Percentiles rank a stretch among this genome's conserved stretches.
phyloP scores from a whole-genome alignment of 1,284 basidiomycete genomes.

The Schizopora paradoxa region DNA sequence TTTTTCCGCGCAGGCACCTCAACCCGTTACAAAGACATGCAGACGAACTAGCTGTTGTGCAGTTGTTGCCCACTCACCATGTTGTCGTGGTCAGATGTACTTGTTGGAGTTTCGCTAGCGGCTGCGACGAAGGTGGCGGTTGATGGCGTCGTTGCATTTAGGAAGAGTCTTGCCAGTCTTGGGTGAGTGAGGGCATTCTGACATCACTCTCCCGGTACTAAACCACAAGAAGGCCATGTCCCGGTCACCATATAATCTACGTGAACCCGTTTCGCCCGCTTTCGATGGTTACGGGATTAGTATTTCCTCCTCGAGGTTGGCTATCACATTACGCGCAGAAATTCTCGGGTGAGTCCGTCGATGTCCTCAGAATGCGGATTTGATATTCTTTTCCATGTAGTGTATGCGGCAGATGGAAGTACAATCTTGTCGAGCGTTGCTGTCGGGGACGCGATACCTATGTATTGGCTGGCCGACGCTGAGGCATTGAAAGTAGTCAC shows the following conservation, averaged over 20 bases:
- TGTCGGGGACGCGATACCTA: constrained; percentile 10
- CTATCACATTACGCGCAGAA: constrained; percentile 6
- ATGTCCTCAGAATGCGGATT: too few relatives aligned
- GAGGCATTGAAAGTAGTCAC: constrained; percentile 10
- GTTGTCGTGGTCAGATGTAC: too few relatives aligned
- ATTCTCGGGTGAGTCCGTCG: constrained; percentile 5
- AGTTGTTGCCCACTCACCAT: too few relatives aligned
- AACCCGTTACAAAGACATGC: too few relatives aligned
- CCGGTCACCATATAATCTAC: constrained; percentile 6
- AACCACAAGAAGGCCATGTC: constrained; percentile 5
- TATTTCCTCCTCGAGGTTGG: constrained; percentile 12
- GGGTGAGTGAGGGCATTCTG: too few relatives aligned
- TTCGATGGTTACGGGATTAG: neutral
- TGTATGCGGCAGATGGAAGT: constrained; percentile 10
- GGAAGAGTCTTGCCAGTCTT: too few relatives aligned
- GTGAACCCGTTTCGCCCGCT: constrained; percentile 6
- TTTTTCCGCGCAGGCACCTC: too few relatives aligned
- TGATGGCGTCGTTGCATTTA: too few relatives aligned
- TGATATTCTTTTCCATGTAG: neutral
- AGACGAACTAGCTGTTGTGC: too few relatives aligned
- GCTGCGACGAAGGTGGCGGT: too few relatives aligned
- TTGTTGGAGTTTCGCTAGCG: too few relatives aligned
- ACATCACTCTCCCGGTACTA: too few relatives aligned
- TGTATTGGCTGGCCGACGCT: constrained; percentile 13
- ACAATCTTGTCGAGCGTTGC: constrained; percentile 9